phyloP scores from a whole-genome alignment of 495 filamentous ascomycete species.

The Chaetomidium leptoderma region DNA sequence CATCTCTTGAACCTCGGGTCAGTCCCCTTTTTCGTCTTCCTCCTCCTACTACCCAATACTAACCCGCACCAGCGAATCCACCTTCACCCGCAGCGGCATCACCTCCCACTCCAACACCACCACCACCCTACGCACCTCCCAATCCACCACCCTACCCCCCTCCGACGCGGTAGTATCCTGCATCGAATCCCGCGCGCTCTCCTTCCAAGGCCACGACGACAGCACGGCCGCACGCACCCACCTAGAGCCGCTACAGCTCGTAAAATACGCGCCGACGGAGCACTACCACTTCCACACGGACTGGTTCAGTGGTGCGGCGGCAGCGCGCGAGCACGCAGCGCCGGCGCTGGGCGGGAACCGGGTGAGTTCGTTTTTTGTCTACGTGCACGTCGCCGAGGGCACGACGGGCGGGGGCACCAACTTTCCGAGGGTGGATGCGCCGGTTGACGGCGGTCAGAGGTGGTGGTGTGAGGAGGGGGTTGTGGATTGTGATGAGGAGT shows the following conservation, averaged over 20 bases:
- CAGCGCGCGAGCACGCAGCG: constrained; percentile 27
- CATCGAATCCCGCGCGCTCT: constrained; percentile 61
- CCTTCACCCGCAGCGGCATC: constrained; percentile 41
- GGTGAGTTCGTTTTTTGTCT: constrained; percentile 54
- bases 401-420: constrained; percentile 55
- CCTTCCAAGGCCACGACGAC: constrained; percentile 66
- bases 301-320: constrained; percentile 48
- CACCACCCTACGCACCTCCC: constrained; percentile 40
- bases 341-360: constrained; percentile 46
- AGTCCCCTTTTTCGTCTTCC: constrained; percentile 11
- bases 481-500: constrained; percentile 54
- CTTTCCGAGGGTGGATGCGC: constrained; percentile 45
- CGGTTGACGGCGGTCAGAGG: constrained; percentile 31
- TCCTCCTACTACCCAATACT: constrained; percentile 2
- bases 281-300: constrained; percentile 54
- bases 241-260: constrained; percentile 53
- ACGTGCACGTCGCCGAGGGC: constrained; percentile 45
- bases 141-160: constrained; percentile 44
- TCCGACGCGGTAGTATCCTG: constrained; percentile 57
- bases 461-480: constrained; percentile 60
- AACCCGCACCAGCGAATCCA: constrained; percentile 28
- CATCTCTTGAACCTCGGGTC: constrained; percentile 45
- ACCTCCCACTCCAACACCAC: constrained; percentile 28
- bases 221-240: constrained; percentile 36
- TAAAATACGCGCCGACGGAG: constrained; percentile 47